These are phyloP conservation scores for Starmera pachycereana DNA, from an alignment of 805 yeast genomes.

Conservation along the genomic window DNA sequence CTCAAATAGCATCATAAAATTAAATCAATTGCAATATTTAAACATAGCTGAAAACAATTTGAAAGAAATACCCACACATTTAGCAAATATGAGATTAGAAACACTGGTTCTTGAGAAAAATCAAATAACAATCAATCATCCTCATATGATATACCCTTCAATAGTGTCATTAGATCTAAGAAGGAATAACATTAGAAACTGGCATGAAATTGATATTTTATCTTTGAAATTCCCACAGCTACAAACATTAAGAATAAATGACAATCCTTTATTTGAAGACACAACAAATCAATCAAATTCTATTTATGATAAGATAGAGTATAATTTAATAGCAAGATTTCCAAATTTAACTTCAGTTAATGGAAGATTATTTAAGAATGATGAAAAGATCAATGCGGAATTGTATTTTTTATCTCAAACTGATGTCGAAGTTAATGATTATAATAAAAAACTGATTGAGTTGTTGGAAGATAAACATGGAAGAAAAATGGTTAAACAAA, in stretches of 20 bases:
- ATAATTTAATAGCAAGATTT: constrained; percentile 36
- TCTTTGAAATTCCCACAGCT: constrained; percentile 30
- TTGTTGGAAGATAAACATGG: constrained; percentile 28
- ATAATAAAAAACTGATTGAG: constrained; percentile 29
- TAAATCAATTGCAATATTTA: not conserved
- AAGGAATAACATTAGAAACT: constrained; percentile 33
- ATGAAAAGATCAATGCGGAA: constrained; percentile 56
- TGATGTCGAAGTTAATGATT: constrained; percentile 14
- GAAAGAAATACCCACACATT: not conserved
- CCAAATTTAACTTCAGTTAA: constrained; percentile 34
- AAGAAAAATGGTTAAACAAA: constrained; percentile 1
- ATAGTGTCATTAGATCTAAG: constrained; percentile 37
- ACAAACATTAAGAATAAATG: constrained; percentile 34
- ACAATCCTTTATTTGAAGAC: constrained; percentile 37
- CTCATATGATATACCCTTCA: not conserved
- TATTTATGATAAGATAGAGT: constrained; percentile 7
- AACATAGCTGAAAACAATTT: not conserved
- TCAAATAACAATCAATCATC: constrained; percentile 11
- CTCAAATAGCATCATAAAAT: not conserved
- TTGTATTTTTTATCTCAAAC: constrained; percentile 51
- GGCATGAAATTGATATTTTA: constrained; percentile 41
- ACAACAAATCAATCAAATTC: constrained; percentile 9
- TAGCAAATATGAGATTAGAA: constrained; percentile 5
- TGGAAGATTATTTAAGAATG: constrained; percentile 39
- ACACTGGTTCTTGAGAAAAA: constrained; percentile 29